phyloP scores from a whole-genome alignment of 2,329 filamentous ascomycete species.

The Colletotrichum abscissum region DNA sequence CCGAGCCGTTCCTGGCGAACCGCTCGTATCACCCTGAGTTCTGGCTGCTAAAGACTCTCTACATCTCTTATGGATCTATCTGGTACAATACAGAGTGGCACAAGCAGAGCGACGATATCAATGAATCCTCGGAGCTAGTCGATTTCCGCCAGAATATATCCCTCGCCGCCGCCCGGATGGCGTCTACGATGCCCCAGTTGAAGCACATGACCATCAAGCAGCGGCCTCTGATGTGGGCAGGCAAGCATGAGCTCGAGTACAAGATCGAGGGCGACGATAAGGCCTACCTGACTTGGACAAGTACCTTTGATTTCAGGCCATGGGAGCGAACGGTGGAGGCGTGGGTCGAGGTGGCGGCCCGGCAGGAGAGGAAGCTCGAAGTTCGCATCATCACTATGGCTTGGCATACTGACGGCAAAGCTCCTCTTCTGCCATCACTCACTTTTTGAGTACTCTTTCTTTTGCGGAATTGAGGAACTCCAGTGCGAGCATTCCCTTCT shows the following conservation, averaged over 20 bases:
- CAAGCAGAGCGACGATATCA: conserved; percentile 36
- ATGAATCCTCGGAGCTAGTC: conserved; percentile 34
- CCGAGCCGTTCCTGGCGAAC: conserved; percentile 24
- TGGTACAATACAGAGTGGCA: conserved; percentile 38
- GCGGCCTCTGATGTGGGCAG: conserved; percentile 40
- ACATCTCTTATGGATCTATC: conserved; percentile 38
- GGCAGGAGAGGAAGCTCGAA: conserved; percentile 23
- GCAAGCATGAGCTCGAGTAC: conserved; percentile 39
- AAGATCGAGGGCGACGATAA: conserved; percentile 4
- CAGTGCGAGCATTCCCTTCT: too few species aligned
- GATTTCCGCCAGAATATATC: conserved; percentile 38
- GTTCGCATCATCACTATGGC: background rate
- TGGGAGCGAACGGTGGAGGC: conserved; percentile 38
- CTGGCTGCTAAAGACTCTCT: conserved; percentile 31
- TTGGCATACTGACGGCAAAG: conserved; percentile 32
- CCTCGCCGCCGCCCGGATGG: conserved; percentile 38
- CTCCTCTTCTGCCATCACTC: conserved; percentile 28
- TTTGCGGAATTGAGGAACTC: background rate
- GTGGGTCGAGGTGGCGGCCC: conserved; percentile 38
- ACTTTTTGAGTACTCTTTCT: conserved; percentile 9
- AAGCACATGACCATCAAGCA: conserved; percentile 36
- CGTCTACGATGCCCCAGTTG: conserved; percentile 38
- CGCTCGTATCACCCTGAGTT: conserved; percentile 20
- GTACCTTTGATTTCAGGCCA: conserved; percentile 39
- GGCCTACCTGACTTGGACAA: conserved; percentile 35